phyloP scores from a whole-genome alignment of 495 filamentous ascomycete species.

The Penicillium tannophilum region DNA sequence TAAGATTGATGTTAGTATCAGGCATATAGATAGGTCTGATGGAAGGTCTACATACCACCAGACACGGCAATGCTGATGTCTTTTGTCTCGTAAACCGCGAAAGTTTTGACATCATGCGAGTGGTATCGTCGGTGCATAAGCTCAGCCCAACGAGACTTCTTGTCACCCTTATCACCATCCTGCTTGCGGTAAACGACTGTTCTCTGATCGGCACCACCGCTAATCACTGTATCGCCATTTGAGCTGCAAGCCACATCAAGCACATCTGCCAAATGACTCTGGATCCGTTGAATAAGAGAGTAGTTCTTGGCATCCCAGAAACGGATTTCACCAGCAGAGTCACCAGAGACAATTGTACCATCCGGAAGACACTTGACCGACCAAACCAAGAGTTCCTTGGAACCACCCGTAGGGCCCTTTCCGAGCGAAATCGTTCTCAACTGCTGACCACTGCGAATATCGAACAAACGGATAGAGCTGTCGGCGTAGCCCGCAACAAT shows the following conservation, averaged over 20 bases:
- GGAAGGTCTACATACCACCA: constrained; percentile 64
- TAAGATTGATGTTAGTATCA: constrained; percentile 34
- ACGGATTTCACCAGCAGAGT: constrained; percentile 88
- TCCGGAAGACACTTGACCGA: constrained; percentile 82
- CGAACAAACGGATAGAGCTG: constrained; percentile 86
- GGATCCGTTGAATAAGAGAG: constrained; percentile 79
- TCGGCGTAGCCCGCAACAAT: constrained; percentile 91
- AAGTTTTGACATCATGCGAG: constrained; percentile 89
- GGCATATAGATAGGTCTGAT: not conserved
- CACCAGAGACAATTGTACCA: constrained; percentile 90
- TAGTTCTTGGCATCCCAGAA: constrained; percentile 95
- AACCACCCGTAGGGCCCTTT: constrained; percentile 68
- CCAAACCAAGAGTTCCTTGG: constrained; percentile 90
- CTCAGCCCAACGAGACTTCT: constrained; percentile 74
- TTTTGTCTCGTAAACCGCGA: constrained; percentile 85
- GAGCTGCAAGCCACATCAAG: constrained; percentile 77
- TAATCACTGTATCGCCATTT: constrained; percentile 84
- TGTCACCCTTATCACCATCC: constrained; percentile 55
- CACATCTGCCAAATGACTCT: constrained; percentile 86
- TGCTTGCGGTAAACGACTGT: constrained; percentile 74
- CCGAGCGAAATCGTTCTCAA: constrained; percentile 84
- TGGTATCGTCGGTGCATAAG: constrained; percentile 82
- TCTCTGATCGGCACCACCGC: constrained; percentile 86
- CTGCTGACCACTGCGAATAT: constrained; percentile 74
- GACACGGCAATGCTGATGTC: constrained; percentile 85